These are phyloP conservation scores for Helicostylum pulchrum DNA, from an alignment of 192 early-diverging fungal species.

Conservation along the genomic window DNA sequence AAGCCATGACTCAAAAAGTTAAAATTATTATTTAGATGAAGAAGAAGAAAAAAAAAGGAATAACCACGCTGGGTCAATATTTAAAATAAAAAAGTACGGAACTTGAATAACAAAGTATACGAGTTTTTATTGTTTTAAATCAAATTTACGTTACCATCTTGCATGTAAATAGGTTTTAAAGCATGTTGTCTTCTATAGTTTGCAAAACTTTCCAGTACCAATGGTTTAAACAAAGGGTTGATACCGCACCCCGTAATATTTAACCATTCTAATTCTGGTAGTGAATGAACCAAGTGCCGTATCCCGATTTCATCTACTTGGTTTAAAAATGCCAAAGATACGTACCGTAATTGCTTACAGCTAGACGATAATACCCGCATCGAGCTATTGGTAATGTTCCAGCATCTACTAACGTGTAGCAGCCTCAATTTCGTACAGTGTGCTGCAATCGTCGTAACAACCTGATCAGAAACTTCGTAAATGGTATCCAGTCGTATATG, in stretches of 20 bases:
- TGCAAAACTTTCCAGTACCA: constrained; percentile 3
- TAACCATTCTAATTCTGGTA: constrained; percentile 1
- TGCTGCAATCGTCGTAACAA: background rate
- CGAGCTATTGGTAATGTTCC: constrained; percentile 1
- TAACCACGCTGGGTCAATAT: background rate
- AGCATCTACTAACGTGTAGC: constrained; percentile 18
- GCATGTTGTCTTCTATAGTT: background rate
- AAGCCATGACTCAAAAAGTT: constrained; percentile 6
- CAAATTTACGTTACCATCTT: background rate
- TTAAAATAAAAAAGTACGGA: background rate
- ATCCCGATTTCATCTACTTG: constrained; percentile 6
- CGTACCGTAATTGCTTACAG: constrained; percentile 2
- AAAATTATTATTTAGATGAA: background rate
- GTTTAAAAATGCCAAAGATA: constrained; percentile 17
- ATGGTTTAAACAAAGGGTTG: constrained; percentile 6
- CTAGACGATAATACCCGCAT: background rate
- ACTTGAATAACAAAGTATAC: background rate
- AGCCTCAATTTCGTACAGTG: constrained; percentile 10
- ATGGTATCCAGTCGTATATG: constrained; percentile 21
- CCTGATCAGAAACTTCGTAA: constrained; percentile 2
- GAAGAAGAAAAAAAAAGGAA: background rate
- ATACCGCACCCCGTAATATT: constrained; percentile 20
- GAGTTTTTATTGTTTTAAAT: background rate
- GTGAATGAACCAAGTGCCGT: background rate
- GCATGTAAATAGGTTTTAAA: background rate